These are phyloP conservation scores for Prunus padus DNA, from an alignment of 306 rosid genomes.

Conservation along the genomic window DNA sequence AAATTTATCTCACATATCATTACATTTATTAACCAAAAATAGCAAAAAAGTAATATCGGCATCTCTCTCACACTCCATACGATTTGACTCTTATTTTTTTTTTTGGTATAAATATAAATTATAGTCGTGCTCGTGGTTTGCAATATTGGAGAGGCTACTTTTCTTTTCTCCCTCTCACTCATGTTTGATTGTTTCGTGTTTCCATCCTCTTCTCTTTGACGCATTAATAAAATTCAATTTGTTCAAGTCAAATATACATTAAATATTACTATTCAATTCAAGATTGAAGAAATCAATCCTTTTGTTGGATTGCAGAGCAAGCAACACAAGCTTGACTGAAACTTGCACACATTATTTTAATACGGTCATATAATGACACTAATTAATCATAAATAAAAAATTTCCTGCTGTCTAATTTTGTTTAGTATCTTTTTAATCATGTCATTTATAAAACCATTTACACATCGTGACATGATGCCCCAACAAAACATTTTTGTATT, in stretches of 20 bases:
- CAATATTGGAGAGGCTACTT: not conserved
- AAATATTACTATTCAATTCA: not conserved
- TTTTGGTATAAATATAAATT: not conserved
- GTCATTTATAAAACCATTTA: not conserved
- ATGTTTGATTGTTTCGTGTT: not conserved
- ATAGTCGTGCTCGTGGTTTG: not conserved
- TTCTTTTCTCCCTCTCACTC: not conserved
- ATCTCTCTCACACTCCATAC: not conserved
- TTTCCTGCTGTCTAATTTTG: not conserved
- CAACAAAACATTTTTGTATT: not conserved
- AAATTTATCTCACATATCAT: too few species aligned
- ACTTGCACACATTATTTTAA: not conserved
- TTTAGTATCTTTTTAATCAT: not conserved
- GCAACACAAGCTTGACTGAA: not conserved
- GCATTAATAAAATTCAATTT: not conserved
- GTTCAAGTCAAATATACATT: not conserved
- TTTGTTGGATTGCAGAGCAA: not conserved
- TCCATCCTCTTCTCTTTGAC: constrained; percentile 2
- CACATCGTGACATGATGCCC: not conserved
- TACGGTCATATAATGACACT: not conserved
- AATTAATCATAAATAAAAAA: not conserved
- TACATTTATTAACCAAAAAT: too few species aligned
- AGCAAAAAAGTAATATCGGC: too few species aligned
- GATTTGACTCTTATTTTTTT: not conserved
- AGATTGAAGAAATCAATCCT: not conserved